Conservation (phyloP, 1,284 basidiomycete species). For the Meira miltonrushii region DNA sequence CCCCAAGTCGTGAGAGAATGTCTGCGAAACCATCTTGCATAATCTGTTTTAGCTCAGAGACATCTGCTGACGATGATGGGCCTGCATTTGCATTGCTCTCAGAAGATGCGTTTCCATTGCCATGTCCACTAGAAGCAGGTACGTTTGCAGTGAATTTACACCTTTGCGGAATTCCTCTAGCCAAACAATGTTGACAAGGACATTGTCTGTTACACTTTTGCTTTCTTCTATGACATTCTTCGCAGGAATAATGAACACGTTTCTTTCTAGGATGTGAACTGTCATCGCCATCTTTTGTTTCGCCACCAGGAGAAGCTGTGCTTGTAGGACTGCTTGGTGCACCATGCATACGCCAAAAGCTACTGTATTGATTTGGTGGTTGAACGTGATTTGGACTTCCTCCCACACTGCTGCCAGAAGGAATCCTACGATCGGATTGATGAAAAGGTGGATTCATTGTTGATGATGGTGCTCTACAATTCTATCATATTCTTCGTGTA, state of each 20-base stretch:
- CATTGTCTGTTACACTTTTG: constrained; percentile 43
- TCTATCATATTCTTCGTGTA: no score
- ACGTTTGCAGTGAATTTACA: constrained; percentile 47
- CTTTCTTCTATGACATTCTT: constrained; percentile 49
- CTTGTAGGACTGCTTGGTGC: no score
- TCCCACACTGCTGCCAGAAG: no score
- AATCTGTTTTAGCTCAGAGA: constrained; percentile 31
- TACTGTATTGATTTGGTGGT: no score
- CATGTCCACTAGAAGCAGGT: constrained; percentile 36
- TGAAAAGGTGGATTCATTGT: no score
- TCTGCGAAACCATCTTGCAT: constrained; percentile 16
- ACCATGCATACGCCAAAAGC: no score
- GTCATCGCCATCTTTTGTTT: no score
- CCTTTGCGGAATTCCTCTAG: constrained; percentile 43
- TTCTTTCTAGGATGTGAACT: constrained; percentile 12
- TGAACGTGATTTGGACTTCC: no score
- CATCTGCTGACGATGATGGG: not conserved
- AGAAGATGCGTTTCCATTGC: constrained; percentile 13
- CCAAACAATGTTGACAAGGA: constrained; percentile 50
- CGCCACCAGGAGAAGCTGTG: no score
- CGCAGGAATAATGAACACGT: constrained; percentile 46
- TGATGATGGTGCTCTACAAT: no score
- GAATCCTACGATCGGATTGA: no score
- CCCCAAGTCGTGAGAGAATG: not conserved
- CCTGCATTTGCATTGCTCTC: no score